phyloP scores from a whole-genome alignment of 208 protist species.

The Borovskyia barvae region DNA sequence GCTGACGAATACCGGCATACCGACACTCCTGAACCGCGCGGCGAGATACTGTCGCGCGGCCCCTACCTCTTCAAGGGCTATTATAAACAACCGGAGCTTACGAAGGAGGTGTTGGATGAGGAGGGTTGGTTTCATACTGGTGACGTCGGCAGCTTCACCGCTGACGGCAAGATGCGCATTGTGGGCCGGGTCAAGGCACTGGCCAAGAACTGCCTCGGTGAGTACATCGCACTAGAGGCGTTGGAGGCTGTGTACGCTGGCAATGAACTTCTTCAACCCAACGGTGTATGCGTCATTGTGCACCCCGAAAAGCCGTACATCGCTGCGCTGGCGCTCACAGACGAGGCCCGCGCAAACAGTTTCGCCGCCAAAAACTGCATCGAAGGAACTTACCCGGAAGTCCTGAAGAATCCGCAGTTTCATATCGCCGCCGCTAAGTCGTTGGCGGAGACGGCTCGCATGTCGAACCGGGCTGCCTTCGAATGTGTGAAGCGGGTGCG shows the following conservation, averaged over 20 bases:
- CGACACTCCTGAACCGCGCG: constrained; percentile 65
- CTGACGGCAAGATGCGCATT: constrained; percentile 69
- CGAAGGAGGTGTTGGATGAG: constrained; percentile 75
- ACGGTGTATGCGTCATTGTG: constrained; percentile 77
- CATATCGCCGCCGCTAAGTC: constrained; percentile 45
- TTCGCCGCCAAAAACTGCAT: constrained; percentile 58
- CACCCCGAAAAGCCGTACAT: constrained; percentile 81
- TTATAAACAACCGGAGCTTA: constrained; percentile 88
- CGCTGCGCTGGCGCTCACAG: constrained; percentile 48
- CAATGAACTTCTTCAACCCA: constrained; percentile 61
- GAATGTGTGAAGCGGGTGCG: constrained; percentile 62
- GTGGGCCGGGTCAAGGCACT: constrained; percentile 92
- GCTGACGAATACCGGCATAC: constrained; percentile 84
- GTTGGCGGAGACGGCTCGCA: constrained; percentile 40
- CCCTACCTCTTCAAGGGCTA: constrained; percentile 89
- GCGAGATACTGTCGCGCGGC: constrained; percentile 82
- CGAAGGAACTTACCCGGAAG: constrained; percentile 23
- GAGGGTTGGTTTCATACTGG: constrained; percentile 93
- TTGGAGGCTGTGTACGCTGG: constrained; percentile 75
- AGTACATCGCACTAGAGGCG: constrained; percentile 90
- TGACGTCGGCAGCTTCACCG: constrained; percentile 72
- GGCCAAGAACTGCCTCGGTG: constrained; percentile 91
- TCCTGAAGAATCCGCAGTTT: constrained; percentile 59
- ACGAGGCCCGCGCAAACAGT: constrained; percentile 30
- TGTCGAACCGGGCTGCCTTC: constrained; percentile 15